Conservation (phyloP, 768 basidiomycete genomes). For the Mycena indigotica region DNA sequence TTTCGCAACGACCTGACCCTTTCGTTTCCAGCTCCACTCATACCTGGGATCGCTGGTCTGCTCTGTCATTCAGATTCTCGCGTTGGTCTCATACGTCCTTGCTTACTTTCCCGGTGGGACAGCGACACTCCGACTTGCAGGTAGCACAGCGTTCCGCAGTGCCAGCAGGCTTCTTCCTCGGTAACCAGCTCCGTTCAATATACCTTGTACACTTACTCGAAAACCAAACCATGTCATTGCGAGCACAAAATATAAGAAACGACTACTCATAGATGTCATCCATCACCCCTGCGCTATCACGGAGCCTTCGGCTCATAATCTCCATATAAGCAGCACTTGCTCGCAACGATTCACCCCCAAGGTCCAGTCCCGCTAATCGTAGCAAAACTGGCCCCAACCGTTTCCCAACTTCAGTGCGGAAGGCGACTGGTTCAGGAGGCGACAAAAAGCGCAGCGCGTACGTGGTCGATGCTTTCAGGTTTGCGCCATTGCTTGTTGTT, state of each 20-base stretch:
- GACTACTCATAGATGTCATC: conserved; percentile 28
- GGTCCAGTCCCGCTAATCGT: conserved; percentile 54
- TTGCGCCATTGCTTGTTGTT: conserved; percentile 31
- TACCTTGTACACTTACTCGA: not conserved
- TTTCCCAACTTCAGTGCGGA: conserved; percentile 58
- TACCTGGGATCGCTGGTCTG: conserved; percentile 85
- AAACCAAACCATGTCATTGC: not conserved
- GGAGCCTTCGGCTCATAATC: conserved; percentile 72
- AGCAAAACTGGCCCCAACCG: conserved; percentile 58
- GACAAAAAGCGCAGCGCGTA: conserved; percentile 60
- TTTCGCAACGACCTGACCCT: not conserved
- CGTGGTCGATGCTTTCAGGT: conserved; percentile 44
- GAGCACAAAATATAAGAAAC: not conserved
- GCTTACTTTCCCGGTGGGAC: conserved; percentile 95
- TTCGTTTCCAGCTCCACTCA: conserved; percentile 62
- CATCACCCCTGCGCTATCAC: conserved; percentile 62
- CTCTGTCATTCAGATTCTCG: conserved; percentile 81
- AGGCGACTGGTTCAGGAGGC: conserved; percentile 56
- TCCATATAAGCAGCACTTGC: conserved; percentile 72
- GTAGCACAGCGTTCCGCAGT: conserved; percentile 79
- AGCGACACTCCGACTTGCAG: conserved; percentile 79
- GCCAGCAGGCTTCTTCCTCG: conserved; percentile 82
- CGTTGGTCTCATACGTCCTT: conserved; percentile 85
- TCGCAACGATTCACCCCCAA: conserved; percentile 57
- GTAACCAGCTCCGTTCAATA: conserved; percentile 39